phyloP scores from a whole-genome alignment of 352 stramenopile species.

The Phytophthora crassamura region DNA sequence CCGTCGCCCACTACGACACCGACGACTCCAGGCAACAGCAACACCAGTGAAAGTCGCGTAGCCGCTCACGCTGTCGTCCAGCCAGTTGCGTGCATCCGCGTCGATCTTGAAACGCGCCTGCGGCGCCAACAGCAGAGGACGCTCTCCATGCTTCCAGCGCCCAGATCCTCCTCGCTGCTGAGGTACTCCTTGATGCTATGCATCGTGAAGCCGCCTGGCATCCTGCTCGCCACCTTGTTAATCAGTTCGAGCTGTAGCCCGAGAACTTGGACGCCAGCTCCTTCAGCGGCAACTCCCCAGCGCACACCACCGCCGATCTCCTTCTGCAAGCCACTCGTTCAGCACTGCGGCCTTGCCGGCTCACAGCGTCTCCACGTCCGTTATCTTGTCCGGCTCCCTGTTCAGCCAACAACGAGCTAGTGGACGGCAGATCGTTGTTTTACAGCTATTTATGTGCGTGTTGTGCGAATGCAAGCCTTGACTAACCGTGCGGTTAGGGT shows the following conservation, averaged over 20 bases:
- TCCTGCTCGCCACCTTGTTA: slow-evolving; percentile 80
- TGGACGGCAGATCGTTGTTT: too few species aligned
- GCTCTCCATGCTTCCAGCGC: slow-evolving; percentile 74
- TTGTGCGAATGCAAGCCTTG: too few species aligned
- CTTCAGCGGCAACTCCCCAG: slow-evolving; percentile 76
- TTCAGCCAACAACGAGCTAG: too few species aligned
- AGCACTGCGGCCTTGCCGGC: slow-evolving; percentile 88
- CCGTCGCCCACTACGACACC: slow-evolving; percentile 54
- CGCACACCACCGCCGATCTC: slow-evolving; percentile 79
- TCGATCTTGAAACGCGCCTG: slow-evolving; percentile 76
- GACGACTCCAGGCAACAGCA: slow-evolving; percentile 64
- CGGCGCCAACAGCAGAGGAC: slow-evolving; percentile 70
- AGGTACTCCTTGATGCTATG: slow-evolving; percentile 83
- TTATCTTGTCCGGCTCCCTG: slow-evolving; percentile 77
- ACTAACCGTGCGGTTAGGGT: too few species aligned
- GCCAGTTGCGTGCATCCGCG: slow-evolving; percentile 76
- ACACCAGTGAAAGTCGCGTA: slow-evolving; percentile 83
- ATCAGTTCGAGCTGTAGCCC: slow-evolving; percentile 64
- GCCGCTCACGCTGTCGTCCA: slow-evolving; percentile 72
- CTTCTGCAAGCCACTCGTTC: slow-evolving; percentile 88
- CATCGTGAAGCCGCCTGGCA: slow-evolving; percentile 87
- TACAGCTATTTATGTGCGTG: too few species aligned
- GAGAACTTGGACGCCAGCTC: slow-evolving; percentile 76
- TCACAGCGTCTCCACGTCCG: slow-evolving; percentile 81
- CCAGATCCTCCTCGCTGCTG: slow-evolving; percentile 57